Evolutionary conservation across 495 filamentous ascomycete genomes (phyloP), one percentile per base, ranked within the genome.

Genomic region (Tuber magnatum): DNA sequence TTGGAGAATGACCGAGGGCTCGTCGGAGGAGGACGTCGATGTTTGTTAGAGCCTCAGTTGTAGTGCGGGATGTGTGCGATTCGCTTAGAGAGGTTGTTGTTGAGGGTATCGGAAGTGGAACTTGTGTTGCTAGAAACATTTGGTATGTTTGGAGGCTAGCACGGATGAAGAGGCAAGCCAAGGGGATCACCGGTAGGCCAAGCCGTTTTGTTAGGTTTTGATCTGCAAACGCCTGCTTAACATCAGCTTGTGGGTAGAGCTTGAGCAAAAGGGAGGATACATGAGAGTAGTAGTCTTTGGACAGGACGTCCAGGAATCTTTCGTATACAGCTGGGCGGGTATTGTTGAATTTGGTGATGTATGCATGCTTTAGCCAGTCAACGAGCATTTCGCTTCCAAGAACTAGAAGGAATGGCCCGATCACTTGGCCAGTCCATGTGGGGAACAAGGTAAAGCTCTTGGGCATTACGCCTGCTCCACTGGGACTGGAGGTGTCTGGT

Each of bases 301-400:
- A 93, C 24, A 98, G 86, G 4, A 98, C 90, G 81, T 99, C 95
- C 22, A 97, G 86, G 83, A 95, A 97, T 43, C 93, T 89, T 22
- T 88, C 87, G 81, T 99, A 98, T 61, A 99, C 90, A 3, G 87
- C 90, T 32, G 96, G 96, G 61, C 94, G 92, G 71, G 92, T 92
- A 78, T 95, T 96, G 86, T 99, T 99, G 86, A 99, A 99, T 83
- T 99, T 99, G 76, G 89, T 93, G 83, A 98, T 95, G 83, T 97
- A 99, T 20, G 92, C 92, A 81, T 99, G 95, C 83, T 99, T 99
- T 77, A 97, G 85, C 93, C 92, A 97, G 83, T 99, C 95, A 1
- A 99, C 95, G 1, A 97, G 84, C 92, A 97, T 97, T 84, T 99
- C 95, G 41, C 92, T 95, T 18, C 94, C 94, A 14, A 99, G 88